Conservation (phyloP, 768 basidiomycete genomes). For the Boletus reticuloceps region DNA sequence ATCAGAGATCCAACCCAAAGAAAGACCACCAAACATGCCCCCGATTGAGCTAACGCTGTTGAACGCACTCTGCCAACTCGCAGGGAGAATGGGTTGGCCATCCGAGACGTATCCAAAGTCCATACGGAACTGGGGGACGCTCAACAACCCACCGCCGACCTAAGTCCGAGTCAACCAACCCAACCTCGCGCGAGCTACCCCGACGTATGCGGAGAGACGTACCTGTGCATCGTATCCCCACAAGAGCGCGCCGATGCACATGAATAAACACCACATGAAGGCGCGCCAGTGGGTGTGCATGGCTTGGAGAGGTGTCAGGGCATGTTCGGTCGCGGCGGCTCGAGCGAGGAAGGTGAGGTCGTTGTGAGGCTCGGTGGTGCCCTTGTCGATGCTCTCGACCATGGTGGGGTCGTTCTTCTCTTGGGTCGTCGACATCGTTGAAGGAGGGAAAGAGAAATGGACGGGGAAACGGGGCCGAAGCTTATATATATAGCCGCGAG, state of each 20-base stretch:
- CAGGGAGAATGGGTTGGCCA: conserved; percentile 13
- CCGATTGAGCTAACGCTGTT: conserved; percentile 24
- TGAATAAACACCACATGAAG: conserved; percentile 23
- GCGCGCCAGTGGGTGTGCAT: conserved; percentile 25
- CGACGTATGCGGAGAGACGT: neutral
- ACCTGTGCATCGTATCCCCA: conserved; percentile 28
- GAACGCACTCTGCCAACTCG: conserved; percentile 29
- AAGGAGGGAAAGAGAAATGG: neutral
- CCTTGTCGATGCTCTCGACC: conserved; percentile 8
- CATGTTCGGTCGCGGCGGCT: conserved; percentile 22
- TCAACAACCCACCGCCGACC: conserved; percentile 20
- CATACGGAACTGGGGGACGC: conserved; percentile 22
- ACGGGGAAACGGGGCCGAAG: neutral
- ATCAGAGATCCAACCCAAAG: conserved; percentile 23
- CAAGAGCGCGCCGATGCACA: conserved; percentile 24
- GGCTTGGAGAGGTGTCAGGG: conserved; percentile 18
- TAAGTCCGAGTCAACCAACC: neutral
- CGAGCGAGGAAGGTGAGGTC: conserved; percentile 22
- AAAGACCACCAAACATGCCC: conserved; percentile 27
- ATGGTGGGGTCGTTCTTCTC: conserved; percentile 12
- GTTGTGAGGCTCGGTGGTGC: neutral
- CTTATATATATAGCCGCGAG: neutral
- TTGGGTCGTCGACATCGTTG: conserved; percentile 1
- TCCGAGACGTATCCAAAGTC: conserved; percentile 22
- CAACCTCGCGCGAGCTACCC: no score